Base-by-base conservation (phyloP, 1,139 yeast genomes). In the Meyerozyma carpophila region DNA sequence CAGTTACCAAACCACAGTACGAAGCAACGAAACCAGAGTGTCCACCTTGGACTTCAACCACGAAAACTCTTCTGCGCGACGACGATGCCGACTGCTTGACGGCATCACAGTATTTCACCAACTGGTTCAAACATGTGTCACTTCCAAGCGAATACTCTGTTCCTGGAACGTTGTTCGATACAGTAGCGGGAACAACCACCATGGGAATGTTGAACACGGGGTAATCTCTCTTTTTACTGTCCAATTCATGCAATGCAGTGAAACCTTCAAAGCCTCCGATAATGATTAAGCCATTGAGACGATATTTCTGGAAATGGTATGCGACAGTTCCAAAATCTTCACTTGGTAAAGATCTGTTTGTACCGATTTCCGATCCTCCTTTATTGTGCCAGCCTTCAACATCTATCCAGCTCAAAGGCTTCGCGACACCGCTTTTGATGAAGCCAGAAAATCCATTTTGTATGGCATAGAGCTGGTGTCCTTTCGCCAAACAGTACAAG, bases 161-260 rank as follows among this genome's bases (percentile, higher is more conserved):
- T 47, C 98, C 98, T 11, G 98, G 98, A 42, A 93, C 98, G 57
- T 93, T 93, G 65, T 93, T 93, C n/a, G 96, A 88, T 51, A 93
- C 86, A 7, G 98, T 93, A 14, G 98, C 96, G 14, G 98, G 98
- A 46, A 93, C 75, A 50, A 90, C 84, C 41, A 87, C 86, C 85
- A 90, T 84, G 49, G 98, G 98, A 53, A 93, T 89, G 60, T 91
- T 81, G 73, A 93, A 88, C 16, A 94, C 84, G 21, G 98, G 96
- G 64, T 88, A 93, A 47, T 79, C 74, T 36, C 62, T 61, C 61
- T 94, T 79, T 27, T 93, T 87, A 52, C 71, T 69, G 55, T 87
- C 82, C 53, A 93, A 76, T 66, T 89, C 90, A 54, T 88, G 80
- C 53, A 93, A 76, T 4, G 97, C 82, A 18, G 81, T 75, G 67